Base-by-base conservation (phyloP, 352 stramenopile genomes). In the Globisporangium radiosum region DNA sequence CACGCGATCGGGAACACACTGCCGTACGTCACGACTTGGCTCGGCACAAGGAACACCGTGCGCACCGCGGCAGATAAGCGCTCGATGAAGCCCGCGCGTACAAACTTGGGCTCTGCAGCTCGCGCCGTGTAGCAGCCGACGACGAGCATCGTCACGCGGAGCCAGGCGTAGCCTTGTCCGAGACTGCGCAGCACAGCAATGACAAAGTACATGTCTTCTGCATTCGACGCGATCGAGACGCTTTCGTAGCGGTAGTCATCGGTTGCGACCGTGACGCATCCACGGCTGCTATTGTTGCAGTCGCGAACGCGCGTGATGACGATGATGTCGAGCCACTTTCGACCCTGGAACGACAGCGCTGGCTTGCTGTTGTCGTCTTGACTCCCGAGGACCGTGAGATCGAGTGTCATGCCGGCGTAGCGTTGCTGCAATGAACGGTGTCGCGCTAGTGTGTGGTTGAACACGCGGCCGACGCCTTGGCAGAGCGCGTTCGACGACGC, bases 1-100 rank as follows among this genome's bases (percentile, higher is more conserved):
- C 60, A 67, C 5, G 45, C 19, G 14, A 71, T 58, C 7, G 65
- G 52, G 44, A 71, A 55, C 17, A 54, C 37, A 47, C 54, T 71
- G 14, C 56, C 65, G 45, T 71, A 66, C 39, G 55, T 54, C 10
- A 70, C 48, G 8, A 37, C 17, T 38, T 52, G 63, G 39, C 63
- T 66, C 19, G 59, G 63, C 4, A 69, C 15, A 5, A 47, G 25
- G n/a, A 69, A 60, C 44, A 69, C 52, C 7, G 63, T 64, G 13
- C 51, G 36, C 47, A 52, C 6, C 9, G 37, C 52, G 17, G 38
- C 39, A 25, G 4, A 17, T 9, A 52, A 14, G 7, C 47, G 47
- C 47, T 9, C 5, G 15, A 4, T 2, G 6, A 33, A 13, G 7
- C 47, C 5, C 7, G 2, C 17, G 3, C n/a, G n/a, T n/a, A n/a